Evolutionary conservation across 108 stramenopile genomes (phyloP), one percentile per base, ranked within the genome.

Genomic region (Discostella pseudostelligera): DNA sequence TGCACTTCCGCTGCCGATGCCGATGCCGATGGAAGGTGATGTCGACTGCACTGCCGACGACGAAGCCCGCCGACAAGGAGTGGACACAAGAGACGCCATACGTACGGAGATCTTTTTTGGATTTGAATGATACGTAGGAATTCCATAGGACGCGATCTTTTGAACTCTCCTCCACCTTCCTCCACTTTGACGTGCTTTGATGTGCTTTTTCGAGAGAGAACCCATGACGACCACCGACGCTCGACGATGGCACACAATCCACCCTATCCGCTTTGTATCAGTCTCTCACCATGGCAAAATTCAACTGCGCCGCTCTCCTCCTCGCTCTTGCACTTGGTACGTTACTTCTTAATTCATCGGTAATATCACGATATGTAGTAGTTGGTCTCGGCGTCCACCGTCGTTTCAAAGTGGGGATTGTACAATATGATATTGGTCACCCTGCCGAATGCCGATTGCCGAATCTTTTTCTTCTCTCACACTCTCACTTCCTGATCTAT

Each of bases 241-340:
- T n/a, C n/a, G 32, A 5, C 5, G 32, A 32, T 32, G 32, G 32
- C 3, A 32, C 42, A 43, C 42, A 43, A 43, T n/a, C n/a, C n/a
- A n/a, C n/a, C n/a, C n/a, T n/a, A n/a, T n/a, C n/a, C n/a, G n/a
- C n/a, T n/a, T n/a, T n/a, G n/a, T n/a, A n/a, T n/a, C n/a, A n/a
- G n/a, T n/a, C n/a, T n/a, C n/a, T n/a, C 54, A 32, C 50, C 35
- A 74, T 66, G 65, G 59, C 59, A 14, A 74, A 66, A 51, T 74
- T 60, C 36, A 53, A 60, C 25, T 32, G 51, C 42, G 32, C 48
- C 29, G 72, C 72, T 26, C 55, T 74, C 32, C 19, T 59, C 39
- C 44, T 60, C 20, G 40, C 65, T 45, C 50, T 74, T 36, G 65
- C 65, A n/a, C 13, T 74, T 16, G 72, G 72, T 74, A 59, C 54